Conservation (phyloP, 2,329 filamentous ascomycete genomes). For the Cryphonectria radicalis region DNA sequence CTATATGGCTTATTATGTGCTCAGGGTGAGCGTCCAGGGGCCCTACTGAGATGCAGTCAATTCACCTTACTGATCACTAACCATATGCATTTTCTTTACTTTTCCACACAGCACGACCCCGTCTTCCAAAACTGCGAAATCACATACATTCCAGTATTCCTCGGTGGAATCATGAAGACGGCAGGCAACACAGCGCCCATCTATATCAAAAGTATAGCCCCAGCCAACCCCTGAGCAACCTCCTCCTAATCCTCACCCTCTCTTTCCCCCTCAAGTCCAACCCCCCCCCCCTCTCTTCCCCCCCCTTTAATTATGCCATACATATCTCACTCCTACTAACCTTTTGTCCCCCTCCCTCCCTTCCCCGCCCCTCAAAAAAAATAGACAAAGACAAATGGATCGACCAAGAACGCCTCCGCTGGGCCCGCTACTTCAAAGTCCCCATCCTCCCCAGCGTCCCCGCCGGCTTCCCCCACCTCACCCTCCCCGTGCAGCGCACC, state of each 20-base stretch:
- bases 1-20: conserved; percentile 44
- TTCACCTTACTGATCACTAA: neutral
- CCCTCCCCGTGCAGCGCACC: conserved; percentile 42
- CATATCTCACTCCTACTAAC: neutral
- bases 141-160: conserved; percentile 44
- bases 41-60: too few species aligned
- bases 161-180: conserved; percentile 44
- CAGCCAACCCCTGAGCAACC: neutral
- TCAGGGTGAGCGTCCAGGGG: conserved; percentile 39
- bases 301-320: neutral
- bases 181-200: conserved; percentile 44
- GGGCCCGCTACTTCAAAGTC: conserved; percentile 41
- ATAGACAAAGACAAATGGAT: conserved; percentile 46
- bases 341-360: neutral
- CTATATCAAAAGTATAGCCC: conserved; percentile 42
- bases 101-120: conserved; percentile 16
- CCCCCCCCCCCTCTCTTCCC: too few species aligned
- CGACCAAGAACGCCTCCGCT: conserved; percentile 40
- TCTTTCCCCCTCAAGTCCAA: too few species aligned
- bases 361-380: neutral
- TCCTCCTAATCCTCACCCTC: neutral
- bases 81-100: too few species aligned
- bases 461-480: conserved; percentile 43
- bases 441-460: conserved; percentile 40
- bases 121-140: conserved; percentile 32